phyloP scores from a whole-genome alignment of 306 rosid species.

The Crotalaria pallida region DNA sequence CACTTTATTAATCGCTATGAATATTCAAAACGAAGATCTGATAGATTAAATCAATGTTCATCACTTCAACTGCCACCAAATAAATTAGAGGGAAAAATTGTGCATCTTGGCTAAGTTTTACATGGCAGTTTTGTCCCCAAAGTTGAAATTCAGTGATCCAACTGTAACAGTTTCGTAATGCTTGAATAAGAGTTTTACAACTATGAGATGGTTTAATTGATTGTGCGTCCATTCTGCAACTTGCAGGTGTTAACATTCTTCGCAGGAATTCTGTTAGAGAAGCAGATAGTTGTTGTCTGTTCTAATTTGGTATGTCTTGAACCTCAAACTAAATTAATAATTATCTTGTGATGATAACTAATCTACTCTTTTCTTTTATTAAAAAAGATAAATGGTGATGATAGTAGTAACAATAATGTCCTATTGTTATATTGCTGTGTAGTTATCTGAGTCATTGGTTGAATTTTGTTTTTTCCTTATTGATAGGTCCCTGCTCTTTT shows the following conservation, averaged over 20 bases:
- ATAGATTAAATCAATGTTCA: not conserved
- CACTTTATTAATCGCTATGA: not conserved
- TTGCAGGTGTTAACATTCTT: slow-evolving; percentile 61
- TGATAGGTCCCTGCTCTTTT: slow-evolving; percentile 6
- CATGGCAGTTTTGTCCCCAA: slow-evolving; percentile 1
- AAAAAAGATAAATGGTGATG: not conserved
- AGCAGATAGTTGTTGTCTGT: slow-evolving; percentile 78
- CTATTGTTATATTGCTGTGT: not conserved
- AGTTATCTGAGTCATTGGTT: not conserved
- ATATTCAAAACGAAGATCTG: not conserved
- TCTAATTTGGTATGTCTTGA: slow-evolving; percentile 71
- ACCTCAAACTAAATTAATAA: slow-evolving; percentile 13
- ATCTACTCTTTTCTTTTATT: not conserved
- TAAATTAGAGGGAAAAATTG: not conserved
- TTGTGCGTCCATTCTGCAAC: slow-evolving; percentile 31
- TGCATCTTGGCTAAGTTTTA: not conserved
- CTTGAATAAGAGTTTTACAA: slow-evolving; percentile 4
- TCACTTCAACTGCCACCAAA: not conserved
- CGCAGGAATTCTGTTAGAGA: slow-evolving; percentile 88
- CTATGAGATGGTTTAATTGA: not conserved
- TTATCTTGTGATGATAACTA: slow-evolving; percentile 1
- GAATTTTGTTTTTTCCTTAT: not conserved
- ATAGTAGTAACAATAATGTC: not conserved
- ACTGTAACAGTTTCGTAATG: not conserved
- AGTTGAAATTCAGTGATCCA: not conserved